Evolutionary conservation across 371 early-diverging fungal species (phyloP), one percentile per base, ranked within the genome.

Genomic region (Blastocladiella emersonii): DNA sequence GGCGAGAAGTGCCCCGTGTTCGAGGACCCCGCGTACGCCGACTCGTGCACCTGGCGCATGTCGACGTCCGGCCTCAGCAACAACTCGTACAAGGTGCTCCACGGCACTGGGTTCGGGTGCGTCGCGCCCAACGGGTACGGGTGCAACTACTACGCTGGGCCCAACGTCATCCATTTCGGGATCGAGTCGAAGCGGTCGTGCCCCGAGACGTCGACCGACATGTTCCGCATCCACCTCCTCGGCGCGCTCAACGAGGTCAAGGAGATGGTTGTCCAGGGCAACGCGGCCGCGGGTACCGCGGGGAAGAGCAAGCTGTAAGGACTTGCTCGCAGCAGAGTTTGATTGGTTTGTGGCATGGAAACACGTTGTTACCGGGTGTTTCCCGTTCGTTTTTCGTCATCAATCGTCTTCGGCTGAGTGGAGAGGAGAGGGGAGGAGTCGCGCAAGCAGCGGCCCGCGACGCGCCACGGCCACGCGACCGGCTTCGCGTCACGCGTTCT

Each of bases 51-150:
- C 1, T 94, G 85, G 84, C 70, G 75, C 41, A 74, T 94, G 23
- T 85, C 86, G 56, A 92, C 94, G 0, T 85, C 86, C 19, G 85
- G 86, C 0, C 70, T 93, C 62, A 82, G 84, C 68, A 79, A 87
- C 0, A 85, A 65, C 2, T 56, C 61, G 21, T 30, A 60, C 25
- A 39, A 32, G 44, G 17, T 15, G 21, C 32, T 74, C n/a, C 25
- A 64, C 30, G 74, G 66, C n/a, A 85, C 87, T 2, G 91, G 91
- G 0, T 90, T 89, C 68, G 89, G 89, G 45, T 75, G 82, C 23
- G 81, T 83, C n/a, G 78, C 68, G 57, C 79, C 77, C 0, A 85
- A 92, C 65, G 90, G 91, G 1, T 95, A 92, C 67, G 94, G 93
- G 37, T 85, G 90, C 69, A 93, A 93, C 74, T 95, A 95, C 71